A percentile compares a stretch with the other conserved stretches of the same genome.
phyloP scores from a whole-genome alignment of 176 grass and related monocot genomes.

The Aegilops tauschii region DNA sequence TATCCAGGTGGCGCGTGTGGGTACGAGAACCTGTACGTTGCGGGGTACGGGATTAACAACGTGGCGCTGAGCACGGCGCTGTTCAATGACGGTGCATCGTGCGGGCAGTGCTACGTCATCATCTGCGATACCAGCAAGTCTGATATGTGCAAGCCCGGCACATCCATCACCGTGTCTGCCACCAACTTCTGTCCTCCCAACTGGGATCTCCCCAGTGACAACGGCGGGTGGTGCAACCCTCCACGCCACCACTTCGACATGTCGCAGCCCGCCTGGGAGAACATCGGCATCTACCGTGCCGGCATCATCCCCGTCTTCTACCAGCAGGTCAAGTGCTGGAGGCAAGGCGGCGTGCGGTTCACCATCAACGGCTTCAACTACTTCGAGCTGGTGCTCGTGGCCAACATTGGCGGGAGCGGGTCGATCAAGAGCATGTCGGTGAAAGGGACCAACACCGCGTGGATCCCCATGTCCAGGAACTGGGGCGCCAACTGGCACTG shows the following conservation, averaged over 20 bases:
- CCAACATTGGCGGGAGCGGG: conserved; percentile 36
- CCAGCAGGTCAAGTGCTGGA: conserved; percentile 43
- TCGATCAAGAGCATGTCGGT: conserved; percentile 30
- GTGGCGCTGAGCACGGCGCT: conserved; percentile 43
- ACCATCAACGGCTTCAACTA: conserved; percentile 42
- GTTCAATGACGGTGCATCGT: conserved; percentile 48
- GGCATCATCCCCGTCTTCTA: conserved; percentile 53
- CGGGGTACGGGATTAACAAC: conserved; percentile 47
- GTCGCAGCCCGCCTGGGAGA: conserved; percentile 31
- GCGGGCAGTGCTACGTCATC: conserved; percentile 49
- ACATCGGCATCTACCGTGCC: conserved; percentile 16
- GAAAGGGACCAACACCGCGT: neutral
- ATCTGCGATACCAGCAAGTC: conserved; percentile 27
- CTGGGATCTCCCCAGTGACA: neutral
- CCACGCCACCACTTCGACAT: neutral
- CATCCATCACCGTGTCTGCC: neutral
- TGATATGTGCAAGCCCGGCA: neutral
- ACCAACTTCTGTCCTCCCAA: neutral
- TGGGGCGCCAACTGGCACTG: conserved; percentile 53
- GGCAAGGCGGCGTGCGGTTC: conserved; percentile 29
- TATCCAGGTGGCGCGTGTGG: conserved; percentile 53
- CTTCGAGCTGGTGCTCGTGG: conserved; percentile 45
- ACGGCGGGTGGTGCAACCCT: neutral
- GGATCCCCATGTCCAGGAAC: conserved; percentile 35
- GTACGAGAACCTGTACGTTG: conserved; percentile 53